These are phyloP conservation scores for Phytophthora pinifolia DNA, from an alignment of 352 stramenopile genomes.

Conservation along the genomic window DNA sequence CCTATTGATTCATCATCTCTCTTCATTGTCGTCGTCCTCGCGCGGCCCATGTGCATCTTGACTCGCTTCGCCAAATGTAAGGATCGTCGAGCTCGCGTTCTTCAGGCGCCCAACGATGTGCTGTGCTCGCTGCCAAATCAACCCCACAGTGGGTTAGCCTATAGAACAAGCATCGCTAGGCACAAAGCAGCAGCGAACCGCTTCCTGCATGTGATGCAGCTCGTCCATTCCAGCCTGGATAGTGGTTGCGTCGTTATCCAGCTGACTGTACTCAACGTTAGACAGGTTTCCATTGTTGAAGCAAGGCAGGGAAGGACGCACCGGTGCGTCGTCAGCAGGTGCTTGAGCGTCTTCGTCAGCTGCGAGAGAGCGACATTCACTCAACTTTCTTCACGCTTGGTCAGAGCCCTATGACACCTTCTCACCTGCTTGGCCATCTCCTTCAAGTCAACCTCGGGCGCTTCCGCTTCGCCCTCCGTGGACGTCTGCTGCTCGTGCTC, in stretches of 20 bases:
- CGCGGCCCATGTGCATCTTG: conserved; percentile 22
- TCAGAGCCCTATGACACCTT: neutral
- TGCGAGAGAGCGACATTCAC: neutral
- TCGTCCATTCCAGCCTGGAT: conserved; percentile 69
- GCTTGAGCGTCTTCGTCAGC: conserved; percentile 36
- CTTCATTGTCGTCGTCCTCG: conserved; percentile 13
- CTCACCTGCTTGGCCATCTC: conserved; percentile 31
- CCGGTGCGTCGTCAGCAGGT: conserved; percentile 34
- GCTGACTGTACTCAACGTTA: conserved; percentile 33
- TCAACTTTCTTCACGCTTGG: neutral
- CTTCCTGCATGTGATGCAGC: conserved; percentile 55
- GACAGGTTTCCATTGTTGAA: neutral
- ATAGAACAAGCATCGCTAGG: neutral
- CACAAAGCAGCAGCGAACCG: conserved; percentile 23
- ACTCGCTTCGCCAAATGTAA: conserved; percentile 43
- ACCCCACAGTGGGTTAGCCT: conserved; percentile 1
- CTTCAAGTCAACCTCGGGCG: conserved; percentile 26
- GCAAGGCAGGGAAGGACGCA: conserved; percentile 10
- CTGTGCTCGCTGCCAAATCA: conserved; percentile 32
- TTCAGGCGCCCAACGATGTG: conserved; percentile 42
- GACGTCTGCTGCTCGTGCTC: conserved; percentile 17
- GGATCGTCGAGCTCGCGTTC: conserved; percentile 58
- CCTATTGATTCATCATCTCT: conserved; percentile 20
- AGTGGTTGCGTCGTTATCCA: conserved; percentile 49
- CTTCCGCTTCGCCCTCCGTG: conserved; percentile 8